Conservation (phyloP, 2,329 filamentous ascomycete genomes). For the Zalaria obscura region DNA sequence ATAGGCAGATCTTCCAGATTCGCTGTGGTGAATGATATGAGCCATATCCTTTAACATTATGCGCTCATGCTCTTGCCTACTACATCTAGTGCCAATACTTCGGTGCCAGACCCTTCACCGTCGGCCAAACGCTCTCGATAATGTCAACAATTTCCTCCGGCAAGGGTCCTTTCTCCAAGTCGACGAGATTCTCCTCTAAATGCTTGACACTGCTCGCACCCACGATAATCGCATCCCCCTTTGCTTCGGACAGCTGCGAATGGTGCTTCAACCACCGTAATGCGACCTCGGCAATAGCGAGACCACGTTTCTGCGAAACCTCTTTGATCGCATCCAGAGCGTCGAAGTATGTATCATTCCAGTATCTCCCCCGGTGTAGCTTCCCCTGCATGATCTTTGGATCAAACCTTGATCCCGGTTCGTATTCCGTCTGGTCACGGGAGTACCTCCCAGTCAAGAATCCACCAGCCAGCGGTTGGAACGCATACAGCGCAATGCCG, state of each 20-base stretch:
- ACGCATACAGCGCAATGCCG: slow-evolving; percentile 26
- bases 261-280: slow-evolving; percentile 30
- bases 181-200: slow-evolving; percentile 39
- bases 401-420: slow-evolving; percentile 19
- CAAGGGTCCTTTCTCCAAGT: slow-evolving; percentile 54
- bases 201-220: slow-evolving; percentile 43
- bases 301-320: slow-evolving; percentile 17
- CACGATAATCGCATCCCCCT: slow-evolving; percentile 33
- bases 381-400: slow-evolving; percentile 20
- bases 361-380: slow-evolving; percentile 20
- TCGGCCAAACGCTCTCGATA: not conserved
- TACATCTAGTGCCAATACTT: too few species aligned
- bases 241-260: slow-evolving; percentile 12
- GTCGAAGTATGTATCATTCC: slow-evolving; percentile 23
- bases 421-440: slow-evolving; percentile 17
- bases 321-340: slow-evolving; percentile 22
- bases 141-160: slow-evolving; percentile 61
- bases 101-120: not conserved
- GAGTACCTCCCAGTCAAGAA: slow-evolving; percentile 24
- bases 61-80: too few species aligned
- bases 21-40: too few species aligned
- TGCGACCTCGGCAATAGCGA: slow-evolving; percentile 25
- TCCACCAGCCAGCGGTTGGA: slow-evolving; percentile 10
- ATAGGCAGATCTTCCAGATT: too few species aligned
- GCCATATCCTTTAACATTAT: too few species aligned